A percentile compares a stretch with the other conserved stretches of the same genome.
phyloP scores from a whole-genome alignment of 805 yeast species.

The Pichia californica region DNA sequence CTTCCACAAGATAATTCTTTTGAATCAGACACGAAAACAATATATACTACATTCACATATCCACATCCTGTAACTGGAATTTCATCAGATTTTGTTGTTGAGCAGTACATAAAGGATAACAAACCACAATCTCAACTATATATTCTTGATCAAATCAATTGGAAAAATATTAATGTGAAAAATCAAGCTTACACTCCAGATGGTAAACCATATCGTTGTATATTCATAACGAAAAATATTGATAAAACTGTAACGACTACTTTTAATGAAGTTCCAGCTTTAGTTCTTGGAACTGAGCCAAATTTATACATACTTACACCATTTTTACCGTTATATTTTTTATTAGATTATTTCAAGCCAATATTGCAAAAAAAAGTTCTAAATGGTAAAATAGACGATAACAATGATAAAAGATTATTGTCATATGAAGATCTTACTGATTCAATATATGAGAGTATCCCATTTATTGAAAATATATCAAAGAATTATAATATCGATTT shows the following conservation, averaged over 20 bases:
- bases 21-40: not conserved
- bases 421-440: constrained; percentile 39
- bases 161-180: constrained; percentile 6
- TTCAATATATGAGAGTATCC: constrained; percentile 13
- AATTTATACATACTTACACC: constrained; percentile 35
- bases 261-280: constrained; percentile 25
- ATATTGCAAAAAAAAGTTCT: constrained; percentile 17
- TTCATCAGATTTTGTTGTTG: not conserved
- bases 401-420: constrained; percentile 23
- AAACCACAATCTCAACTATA: not conserved
- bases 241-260: not conserved
- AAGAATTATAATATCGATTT: not conserved
- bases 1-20: not conserved
- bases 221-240: constrained; percentile 2
- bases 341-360: constrained; percentile 32
- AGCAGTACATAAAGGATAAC: not conserved
- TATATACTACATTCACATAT: not conserved
- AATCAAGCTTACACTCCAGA: constrained; percentile 2
- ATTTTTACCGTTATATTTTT: constrained; percentile 35
- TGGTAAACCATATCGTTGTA: constrained; percentile 6
- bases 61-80: constrained; percentile 1
- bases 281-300: constrained; percentile 34
- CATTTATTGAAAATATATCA: not conserved
- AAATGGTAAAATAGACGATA: not conserved
- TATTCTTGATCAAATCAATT: constrained; percentile 3